phyloP scores from a whole-genome alignment of 306 rosid genomes.

The Gillenia trifoliata region DNA sequence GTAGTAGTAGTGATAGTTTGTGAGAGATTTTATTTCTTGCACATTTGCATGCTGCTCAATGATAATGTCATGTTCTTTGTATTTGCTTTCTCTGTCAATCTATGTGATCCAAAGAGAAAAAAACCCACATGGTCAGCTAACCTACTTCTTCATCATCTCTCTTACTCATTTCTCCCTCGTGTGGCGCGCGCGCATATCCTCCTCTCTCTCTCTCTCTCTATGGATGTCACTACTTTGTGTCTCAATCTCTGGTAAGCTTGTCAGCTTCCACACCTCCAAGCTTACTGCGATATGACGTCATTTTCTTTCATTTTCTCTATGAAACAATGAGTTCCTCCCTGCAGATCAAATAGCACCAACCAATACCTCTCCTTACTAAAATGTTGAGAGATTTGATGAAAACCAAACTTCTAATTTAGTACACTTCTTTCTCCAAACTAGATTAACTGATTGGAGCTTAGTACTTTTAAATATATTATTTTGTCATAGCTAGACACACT shows the following conservation, averaged over 20 bases:
- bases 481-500: constrained; percentile 8
- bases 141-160: constrained; percentile 10
- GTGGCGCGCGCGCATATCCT: neutral
- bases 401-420: constrained; percentile 24
- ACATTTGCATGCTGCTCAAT: neutral
- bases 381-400: neutral
- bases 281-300: constrained; percentile 60
- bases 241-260: constrained; percentile 25
- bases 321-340: neutral
- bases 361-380: neutral
- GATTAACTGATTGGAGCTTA: constrained; percentile 19
- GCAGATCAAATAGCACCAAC: neutral
- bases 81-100: constrained; percentile 24
- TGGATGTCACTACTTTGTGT: constrained; percentile 62
- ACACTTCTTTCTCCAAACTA: constrained; percentile 16
- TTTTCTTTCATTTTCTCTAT: constrained; percentile 31
- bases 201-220: constrained; percentile 25
- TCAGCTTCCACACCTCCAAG: constrained; percentile 54
- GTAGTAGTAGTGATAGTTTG: neutral
- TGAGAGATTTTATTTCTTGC: neutral
- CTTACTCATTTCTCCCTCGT: neutral
- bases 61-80: constrained; percentile 23
- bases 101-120: too few species aligned
- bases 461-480: neutral
- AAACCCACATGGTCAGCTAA: constrained; percentile 9